Conservation (phyloP, 1,284 basidiomycete genomes). For the Agroathelia rolfsii region DNA sequence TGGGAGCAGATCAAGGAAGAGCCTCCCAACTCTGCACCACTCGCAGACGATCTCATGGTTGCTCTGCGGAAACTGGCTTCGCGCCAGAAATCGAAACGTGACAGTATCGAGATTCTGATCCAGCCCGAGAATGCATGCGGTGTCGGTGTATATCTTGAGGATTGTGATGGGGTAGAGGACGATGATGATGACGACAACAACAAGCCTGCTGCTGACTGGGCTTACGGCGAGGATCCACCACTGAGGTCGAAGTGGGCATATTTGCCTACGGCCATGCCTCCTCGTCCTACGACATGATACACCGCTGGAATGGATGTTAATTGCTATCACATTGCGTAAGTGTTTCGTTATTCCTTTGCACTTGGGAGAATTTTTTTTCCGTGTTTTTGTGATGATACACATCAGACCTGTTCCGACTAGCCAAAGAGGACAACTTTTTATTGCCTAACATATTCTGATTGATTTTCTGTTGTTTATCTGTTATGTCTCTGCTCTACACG, state of each 20-base stretch:
- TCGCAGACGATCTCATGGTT: constrained; percentile 83
- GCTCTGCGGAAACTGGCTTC: constrained; percentile 61
- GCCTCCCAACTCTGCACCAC: constrained; percentile 78
- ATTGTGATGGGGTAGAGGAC: constrained; percentile 35
- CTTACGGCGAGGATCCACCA: constrained; percentile 48
- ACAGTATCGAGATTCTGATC: constrained; percentile 44
- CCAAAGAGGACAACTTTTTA: too few relatives aligned
- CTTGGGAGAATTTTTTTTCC: constrained; percentile 9
- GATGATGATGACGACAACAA: constrained; percentile 24
- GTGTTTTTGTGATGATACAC: constrained; percentile 19
- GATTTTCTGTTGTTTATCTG: too few relatives aligned
- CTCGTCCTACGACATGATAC: constrained; percentile 14
- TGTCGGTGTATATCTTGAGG: constrained; percentile 66
- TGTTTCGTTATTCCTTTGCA: constrained; percentile 9
- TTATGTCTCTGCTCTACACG: too few relatives aligned
- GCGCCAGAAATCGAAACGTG: constrained; percentile 26
- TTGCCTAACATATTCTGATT: too few relatives aligned
- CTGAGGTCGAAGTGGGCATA: constrained; percentile 40
- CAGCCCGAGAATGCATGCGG: constrained; percentile 62
- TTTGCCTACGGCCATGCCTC: constrained; percentile 48
- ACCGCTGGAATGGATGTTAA: constrained; percentile 16
- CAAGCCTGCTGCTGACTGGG: constrained; percentile 39
- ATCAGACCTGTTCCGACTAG: too few relatives aligned
- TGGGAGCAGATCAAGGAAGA: constrained; percentile 93
- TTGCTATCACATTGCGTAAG: constrained; percentile 16